A percentile compares a stretch with the other conserved stretches of the same genome.
These are phyloP conservation scores for Berkeleyomyces rouxiae DNA, from an alignment of 2,329 filamentous ascomycete species.

Conservation along the genomic window DNA sequence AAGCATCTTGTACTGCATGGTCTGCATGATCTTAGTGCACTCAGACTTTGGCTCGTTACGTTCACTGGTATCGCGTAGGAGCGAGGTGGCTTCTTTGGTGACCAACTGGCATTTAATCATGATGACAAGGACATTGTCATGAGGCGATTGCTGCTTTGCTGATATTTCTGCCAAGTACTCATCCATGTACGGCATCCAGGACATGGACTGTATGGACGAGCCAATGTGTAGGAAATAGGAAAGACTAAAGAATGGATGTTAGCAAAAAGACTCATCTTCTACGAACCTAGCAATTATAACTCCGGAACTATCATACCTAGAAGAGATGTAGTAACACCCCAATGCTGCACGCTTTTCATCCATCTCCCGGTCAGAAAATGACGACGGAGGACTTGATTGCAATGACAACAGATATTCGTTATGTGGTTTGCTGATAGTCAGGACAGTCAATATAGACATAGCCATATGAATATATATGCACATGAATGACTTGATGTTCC, in stretches of 20 bases:
- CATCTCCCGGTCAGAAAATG: slow-evolving; percentile 12
- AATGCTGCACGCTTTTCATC: slow-evolving; percentile 12
- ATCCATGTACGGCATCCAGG: slow-evolving; percentile 40
- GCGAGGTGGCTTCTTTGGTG: slow-evolving; percentile 6
- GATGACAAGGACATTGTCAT: slow-evolving; percentile 7
- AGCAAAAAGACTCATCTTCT: background rate
- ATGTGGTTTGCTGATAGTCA: slow-evolving; percentile 11
- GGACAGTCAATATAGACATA: slow-evolving; percentile 7
- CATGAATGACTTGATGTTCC: slow-evolving; percentile 1
- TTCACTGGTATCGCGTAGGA: slow-evolving; percentile 8
- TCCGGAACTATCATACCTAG: slow-evolving; percentile 16
- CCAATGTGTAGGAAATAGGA: slow-evolving; percentile 17
- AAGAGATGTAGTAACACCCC: slow-evolving; percentile 17
- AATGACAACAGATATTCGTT: slow-evolving; percentile 1
- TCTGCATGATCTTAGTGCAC: slow-evolving; percentile 3
- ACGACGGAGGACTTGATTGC: background rate
- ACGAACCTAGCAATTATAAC: no score
- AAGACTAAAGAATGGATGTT: background rate
- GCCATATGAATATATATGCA: slow-evolving; percentile 9
- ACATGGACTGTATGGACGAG: slow-evolving; percentile 25
- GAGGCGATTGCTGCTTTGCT: slow-evolving; percentile 15
- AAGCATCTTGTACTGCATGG: slow-evolving; percentile 12
- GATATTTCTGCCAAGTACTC: slow-evolving; percentile 30
- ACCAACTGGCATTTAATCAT: slow-evolving; percentile 10
- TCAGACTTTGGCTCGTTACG: background rate